Evolutionary conservation across 345 rosid genomes (phyloP).

Genomic region (Garcia nutans): DNA sequence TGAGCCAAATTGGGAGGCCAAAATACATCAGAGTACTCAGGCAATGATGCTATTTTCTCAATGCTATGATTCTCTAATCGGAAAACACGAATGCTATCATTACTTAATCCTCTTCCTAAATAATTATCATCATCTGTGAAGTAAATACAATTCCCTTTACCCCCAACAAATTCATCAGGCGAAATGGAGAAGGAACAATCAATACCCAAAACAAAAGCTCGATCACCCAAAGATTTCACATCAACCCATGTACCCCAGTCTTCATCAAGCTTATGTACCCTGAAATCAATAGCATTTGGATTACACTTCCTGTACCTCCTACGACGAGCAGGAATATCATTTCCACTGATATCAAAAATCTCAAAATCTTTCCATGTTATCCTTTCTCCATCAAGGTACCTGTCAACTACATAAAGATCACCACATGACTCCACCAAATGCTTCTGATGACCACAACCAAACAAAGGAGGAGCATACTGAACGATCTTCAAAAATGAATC

Average conservation of each 20-base stretch:
- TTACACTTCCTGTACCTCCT: neutral
- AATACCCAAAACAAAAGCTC: conserved; percentile 19
- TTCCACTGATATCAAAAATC: neutral
- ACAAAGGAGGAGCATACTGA: conserved; percentile 26
- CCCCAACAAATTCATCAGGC: conserved; percentile 5
- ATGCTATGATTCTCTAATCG: conserved; percentile 12
- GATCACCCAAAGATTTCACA: conserved; percentile 20
- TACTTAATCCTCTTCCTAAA: neutral
- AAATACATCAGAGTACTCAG: neutral
- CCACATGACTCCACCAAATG: conserved; percentile 26
- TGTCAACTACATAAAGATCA: conserved; percentile 29
- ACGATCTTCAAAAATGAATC: conserved; percentile 19
- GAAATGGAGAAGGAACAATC: conserved; percentile 21
- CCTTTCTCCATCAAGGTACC: conserved; percentile 21
- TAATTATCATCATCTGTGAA: conserved; percentile 10
- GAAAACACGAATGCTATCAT: conserved; percentile 8
- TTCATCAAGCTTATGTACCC: conserved; percentile 29
- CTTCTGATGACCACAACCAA: conserved; percentile 24
- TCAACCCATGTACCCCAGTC: conserved; percentile 28
- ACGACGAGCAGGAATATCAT: neutral
- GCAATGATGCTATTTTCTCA: neutral
- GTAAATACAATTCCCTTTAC: conserved; percentile 23
- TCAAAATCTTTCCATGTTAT: conserved; percentile 2
- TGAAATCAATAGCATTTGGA: conserved; percentile 11
- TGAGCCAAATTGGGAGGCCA: conserved; percentile 5